Evolutionary conservation across 139 green algal genomes (phyloP), one percentile per base, ranked within the genome.

Genomic region (Tetraselmis striata): DNA sequence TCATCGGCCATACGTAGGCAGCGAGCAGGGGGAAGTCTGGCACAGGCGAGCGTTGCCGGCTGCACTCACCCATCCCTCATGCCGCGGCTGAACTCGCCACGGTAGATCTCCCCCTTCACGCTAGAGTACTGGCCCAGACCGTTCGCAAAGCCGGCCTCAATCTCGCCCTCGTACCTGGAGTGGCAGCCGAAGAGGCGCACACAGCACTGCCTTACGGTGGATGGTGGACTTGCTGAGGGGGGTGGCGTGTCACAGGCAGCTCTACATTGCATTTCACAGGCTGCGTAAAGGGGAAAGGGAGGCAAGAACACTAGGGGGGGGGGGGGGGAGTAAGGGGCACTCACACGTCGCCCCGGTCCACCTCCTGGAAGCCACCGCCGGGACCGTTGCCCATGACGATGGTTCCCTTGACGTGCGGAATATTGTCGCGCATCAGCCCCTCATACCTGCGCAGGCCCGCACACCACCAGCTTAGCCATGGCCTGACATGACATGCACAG

Each of bases 371-470:
- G 81, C 93, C 94, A 24, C 89, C 95, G 25, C 92, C 94, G 22
- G 87, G 90, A 75, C 90, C 92, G 31, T 93, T 94, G 76, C 94
- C 95, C 81, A 97, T 92, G 0, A 91, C 85, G 84, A 98, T 90
- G 5, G 94, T 89, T 30, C 95, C 95, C 84, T 95, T 96, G 76
- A 87, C 90, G 80, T 97, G 94, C 0, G 95, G 93, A 0, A 95
- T 85, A 30, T 90, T 89, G 29, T 95, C 87, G 30, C 92, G 80
- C 30, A 86, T 93, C 22, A 97, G 84, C 26, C 95, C 95, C 90
- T 98, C 95, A 83, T 92, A 98, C 2, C 94, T 98, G 91, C 85
- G n/a, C n/a, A n/a, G n/a, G n/a, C n/a, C n/a, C n/a, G n/a, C n/a
- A n/a, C n/a, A n/a, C n/a, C n/a, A n/a, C n/a, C n/a, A n/a, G n/a